Evolutionary conservation across 208 protist species (phyloP).

Genomic region (Zelonia costaricensis): DNA sequence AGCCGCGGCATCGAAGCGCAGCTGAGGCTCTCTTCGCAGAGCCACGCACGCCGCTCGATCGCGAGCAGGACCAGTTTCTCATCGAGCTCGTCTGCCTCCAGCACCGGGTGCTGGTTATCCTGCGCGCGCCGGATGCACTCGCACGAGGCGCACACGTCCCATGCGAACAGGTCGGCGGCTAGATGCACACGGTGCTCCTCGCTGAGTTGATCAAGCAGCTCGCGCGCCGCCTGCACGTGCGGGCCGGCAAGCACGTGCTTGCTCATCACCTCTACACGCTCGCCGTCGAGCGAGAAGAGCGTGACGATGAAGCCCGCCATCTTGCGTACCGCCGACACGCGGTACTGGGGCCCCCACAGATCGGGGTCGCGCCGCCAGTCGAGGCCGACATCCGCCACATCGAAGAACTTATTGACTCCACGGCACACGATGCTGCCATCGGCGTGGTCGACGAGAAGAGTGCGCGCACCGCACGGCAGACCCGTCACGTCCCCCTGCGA

Average conservation of each 20-base stretch:
- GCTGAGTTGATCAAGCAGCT: constrained; percentile 37
- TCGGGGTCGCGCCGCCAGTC: constrained; percentile 33
- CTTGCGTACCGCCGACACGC: constrained; percentile 74
- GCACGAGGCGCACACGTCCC: constrained; percentile 42
- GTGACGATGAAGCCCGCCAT: constrained; percentile 90
- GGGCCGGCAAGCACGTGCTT: constrained; percentile 82
- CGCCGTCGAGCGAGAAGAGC: constrained; percentile 76
- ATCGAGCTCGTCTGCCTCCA: constrained; percentile 52
- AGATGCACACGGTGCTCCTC: constrained; percentile 36
- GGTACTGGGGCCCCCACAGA: constrained; percentile 42
- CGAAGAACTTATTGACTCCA: constrained; percentile 91
- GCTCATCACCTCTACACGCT: constrained; percentile 54
- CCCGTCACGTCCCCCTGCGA: constrained; percentile 63
- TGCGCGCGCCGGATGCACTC: constrained; percentile 68
- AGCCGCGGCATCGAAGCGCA: constrained; percentile 27
- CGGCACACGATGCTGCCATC: constrained; percentile 66
- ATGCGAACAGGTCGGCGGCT: constrained; percentile 48
- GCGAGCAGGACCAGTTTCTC: constrained; percentile 61
- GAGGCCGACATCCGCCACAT: constrained; percentile 49
- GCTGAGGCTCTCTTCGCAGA: constrained; percentile 50
- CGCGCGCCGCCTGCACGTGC: constrained; percentile 67
- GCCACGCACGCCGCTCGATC: constrained; percentile 42
- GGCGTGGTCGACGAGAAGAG: constrained; percentile 54
- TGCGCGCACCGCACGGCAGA: constrained; percentile 79
- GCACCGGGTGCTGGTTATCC: constrained; percentile 69